phyloP scores from a whole-genome alignment of 805 yeast species.

The Saccharomycopsis lassenensis region DNA sequence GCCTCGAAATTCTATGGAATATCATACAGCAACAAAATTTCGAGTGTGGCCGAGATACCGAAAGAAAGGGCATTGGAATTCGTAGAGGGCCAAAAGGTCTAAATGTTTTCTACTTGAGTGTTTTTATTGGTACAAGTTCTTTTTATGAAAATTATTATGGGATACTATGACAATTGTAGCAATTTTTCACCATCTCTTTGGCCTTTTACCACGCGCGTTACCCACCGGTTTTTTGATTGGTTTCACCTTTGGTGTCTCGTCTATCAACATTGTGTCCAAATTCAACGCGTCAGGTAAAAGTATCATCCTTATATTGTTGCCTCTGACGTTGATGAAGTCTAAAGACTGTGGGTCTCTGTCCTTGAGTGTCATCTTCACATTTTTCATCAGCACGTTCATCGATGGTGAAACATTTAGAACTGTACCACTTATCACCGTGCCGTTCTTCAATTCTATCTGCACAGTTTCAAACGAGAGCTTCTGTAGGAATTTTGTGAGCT shows the following conservation, averaged over 20 bases:
- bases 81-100: slow-evolving; percentile 51
- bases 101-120: background rate
- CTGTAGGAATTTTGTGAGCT: slow-evolving; percentile 45
- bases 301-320: slow-evolving; percentile 62
- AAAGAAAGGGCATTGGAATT: slow-evolving; percentile 71
- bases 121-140: background rate
- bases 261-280: slow-evolving; percentile 30
- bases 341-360: slow-evolving; percentile 54
- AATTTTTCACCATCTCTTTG: slow-evolving; percentile 5
- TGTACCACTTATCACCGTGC: slow-evolving; percentile 62
- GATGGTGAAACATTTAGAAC: slow-evolving; percentile 68
- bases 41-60: slow-evolving; percentile 61
- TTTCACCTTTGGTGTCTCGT: slow-evolving; percentile 32
- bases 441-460: slow-evolving; percentile 72
- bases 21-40: slow-evolving; percentile 68
- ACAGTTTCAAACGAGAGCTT: slow-evolving; percentile 65
- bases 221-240: slow-evolving; percentile 4
- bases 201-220: slow-evolving; percentile 12
- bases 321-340: slow-evolving; percentile 62
- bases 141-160: background rate
- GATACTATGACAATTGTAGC: background rate
- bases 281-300: slow-evolving; percentile 58
- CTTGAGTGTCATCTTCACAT: slow-evolving; percentile 58
- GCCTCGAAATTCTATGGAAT: slow-evolving; percentile 88
- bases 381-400: slow-evolving; percentile 64